Evolutionary conservation across 2,329 filamentous ascomycete species (phyloP).

Genomic region (Venturia effusa): DNA sequence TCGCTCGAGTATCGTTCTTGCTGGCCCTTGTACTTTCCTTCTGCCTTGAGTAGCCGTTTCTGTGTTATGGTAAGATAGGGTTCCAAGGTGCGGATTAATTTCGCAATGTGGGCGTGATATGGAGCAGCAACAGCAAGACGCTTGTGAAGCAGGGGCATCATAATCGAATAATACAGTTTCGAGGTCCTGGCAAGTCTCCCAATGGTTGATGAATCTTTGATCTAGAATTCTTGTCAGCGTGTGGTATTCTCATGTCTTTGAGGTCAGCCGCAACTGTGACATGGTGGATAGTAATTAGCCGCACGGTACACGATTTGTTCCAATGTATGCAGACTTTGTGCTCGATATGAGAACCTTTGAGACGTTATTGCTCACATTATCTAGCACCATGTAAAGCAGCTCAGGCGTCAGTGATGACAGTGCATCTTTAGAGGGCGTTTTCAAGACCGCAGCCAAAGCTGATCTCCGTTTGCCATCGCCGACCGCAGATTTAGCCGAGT

Average conservation of each 20-base stretch:
- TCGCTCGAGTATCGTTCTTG: constrained; percentile 1
- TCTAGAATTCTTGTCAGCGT: not conserved
- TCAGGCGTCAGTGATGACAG: constrained; percentile 2
- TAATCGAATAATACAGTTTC: constrained; percentile 3
- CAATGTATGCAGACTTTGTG: no score
- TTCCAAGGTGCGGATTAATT: constrained; percentile 1
- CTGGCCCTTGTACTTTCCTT: constrained; percentile 6
- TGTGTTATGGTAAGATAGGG: constrained; percentile 6
- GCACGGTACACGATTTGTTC: no score
- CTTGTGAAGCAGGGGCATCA: constrained; percentile 6
- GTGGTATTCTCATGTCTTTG: not conserved
- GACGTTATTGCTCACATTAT: not conserved
- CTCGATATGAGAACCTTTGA: no score
- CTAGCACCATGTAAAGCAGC: not conserved
- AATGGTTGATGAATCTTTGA: constrained; percentile 6
- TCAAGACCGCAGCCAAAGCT: not conserved
- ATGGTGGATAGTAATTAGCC: no score
- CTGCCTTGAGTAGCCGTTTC: constrained; percentile 6
- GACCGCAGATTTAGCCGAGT: not conserved
- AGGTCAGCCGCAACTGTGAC: no score
- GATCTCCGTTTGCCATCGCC: not conserved
- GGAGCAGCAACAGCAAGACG: constrained; percentile 1
- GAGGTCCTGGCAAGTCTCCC: constrained; percentile 3
- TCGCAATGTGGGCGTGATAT: not conserved
- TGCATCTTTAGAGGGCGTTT: not conserved